Conservation (phyloP, 169 alveolate genomes). For the Pseudocohnilembus persalinus region DNA sequence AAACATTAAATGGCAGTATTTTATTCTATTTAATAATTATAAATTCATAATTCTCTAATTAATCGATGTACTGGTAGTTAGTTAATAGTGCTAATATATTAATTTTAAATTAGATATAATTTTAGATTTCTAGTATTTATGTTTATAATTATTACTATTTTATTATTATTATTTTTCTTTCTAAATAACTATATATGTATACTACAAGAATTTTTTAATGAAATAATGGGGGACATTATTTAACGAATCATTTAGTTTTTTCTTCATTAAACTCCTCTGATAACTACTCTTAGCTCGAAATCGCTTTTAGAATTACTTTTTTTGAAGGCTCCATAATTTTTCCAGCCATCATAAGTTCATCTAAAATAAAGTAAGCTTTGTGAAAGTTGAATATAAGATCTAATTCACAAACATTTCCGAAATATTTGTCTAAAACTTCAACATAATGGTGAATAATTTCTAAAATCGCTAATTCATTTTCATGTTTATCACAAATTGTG, state of each 20-base stretch:
- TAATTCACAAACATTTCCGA: conserved; percentile 99
- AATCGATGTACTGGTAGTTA: too few species aligned
- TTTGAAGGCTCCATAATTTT: conserved; percentile 93
- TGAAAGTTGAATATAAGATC: conserved; percentile 98
- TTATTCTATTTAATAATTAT: too few species aligned
- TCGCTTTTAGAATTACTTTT: conserved; percentile 91
- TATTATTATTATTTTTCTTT: too few species aligned
- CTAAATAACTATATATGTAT: too few species aligned
- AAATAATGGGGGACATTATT: too few species aligned
- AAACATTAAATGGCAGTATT: too few species aligned
- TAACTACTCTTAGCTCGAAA: conserved; percentile 93
- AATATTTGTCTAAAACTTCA: conserved; percentile 97
- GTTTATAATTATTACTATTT: too few species aligned
- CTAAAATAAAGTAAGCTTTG: conserved; percentile 91
- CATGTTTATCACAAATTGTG: conserved; percentile 95
- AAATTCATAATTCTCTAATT: too few species aligned
- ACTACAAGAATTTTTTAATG: too few species aligned
- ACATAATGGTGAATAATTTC: conserved; percentile 98
- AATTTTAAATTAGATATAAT: too few species aligned
- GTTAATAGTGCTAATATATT: too few species aligned
- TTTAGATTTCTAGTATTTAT: too few species aligned
- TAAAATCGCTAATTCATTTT: conserved; percentile 94
- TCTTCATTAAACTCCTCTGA: conserved; percentile 90
- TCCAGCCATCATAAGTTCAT: conserved; percentile 92
- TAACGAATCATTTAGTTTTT: conserved; percentile 33